These are phyloP conservation scores for Phytophthora sp. DNA, from an alignment of 352 stramenopile species.

Conservation along the genomic window DNA sequence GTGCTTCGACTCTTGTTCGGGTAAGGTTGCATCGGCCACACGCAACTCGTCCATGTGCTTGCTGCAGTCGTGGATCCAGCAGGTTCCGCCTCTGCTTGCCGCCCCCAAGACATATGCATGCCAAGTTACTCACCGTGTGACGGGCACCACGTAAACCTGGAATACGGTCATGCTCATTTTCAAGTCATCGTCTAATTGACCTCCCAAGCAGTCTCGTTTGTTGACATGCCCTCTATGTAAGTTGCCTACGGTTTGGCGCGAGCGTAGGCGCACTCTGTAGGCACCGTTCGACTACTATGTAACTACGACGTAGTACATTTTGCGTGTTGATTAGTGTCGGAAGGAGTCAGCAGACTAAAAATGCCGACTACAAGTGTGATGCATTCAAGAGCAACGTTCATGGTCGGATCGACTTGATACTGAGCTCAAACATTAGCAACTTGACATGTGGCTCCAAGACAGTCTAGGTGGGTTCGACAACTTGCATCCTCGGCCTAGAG, in stretches of 20 bases:
- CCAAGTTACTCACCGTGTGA: conserved; percentile 4
- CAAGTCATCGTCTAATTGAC: conserved; percentile 8
- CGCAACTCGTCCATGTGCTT: too few relatives aligned
- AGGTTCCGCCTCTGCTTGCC: too few relatives aligned
- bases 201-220: neutral
- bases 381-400: neutral
- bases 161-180: neutral
- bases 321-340: neutral
- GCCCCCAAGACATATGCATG: too few relatives aligned
- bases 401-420: conserved; percentile 3
- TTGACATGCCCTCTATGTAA: neutral
- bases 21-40: neutral
- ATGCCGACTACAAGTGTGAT: neutral
- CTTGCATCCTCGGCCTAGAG: neutral
- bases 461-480: conserved; percentile 8
- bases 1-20: neutral
- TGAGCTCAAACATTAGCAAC: conserved; percentile 27
- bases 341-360: conserved; percentile 18
- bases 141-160: neutral
- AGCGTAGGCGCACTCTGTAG: neutral
- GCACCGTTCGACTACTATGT: neutral
- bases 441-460: conserved; percentile 19
- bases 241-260: neutral
- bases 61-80: too few relatives aligned
- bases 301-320: too few relatives aligned